Base-by-base conservation (phyloP, 1,284 basidiomycete species). In the Singerocomus inundabilis region DNA sequence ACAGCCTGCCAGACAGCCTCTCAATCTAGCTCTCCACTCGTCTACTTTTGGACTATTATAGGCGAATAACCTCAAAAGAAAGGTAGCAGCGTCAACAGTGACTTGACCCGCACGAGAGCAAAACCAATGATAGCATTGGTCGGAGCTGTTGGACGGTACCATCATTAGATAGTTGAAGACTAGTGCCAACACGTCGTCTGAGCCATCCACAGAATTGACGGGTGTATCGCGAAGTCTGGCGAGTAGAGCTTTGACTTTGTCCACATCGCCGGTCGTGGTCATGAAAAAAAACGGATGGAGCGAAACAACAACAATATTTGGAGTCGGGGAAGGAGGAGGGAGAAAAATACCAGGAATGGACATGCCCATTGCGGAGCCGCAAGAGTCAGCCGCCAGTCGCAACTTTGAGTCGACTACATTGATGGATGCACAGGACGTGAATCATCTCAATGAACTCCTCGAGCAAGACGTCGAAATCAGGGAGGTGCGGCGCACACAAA, bases 11-110 rank as follows among this genome's bases (percentile, higher is more conserved):
- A 94, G 63, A 47, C 88, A 84, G 3, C 55, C 56, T 41, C 74
- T 72, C 42, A 93, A 66, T 51, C 73, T 76, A 15, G 64, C 62
- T 63, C 82, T 81, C 88, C 89, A 94, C 37, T 71, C 64, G 3
- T 77, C 71, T 5, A 88, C 83, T 13, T 74, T 72, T 0, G 69
- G 63, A 51, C 81, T 81, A 44, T 80, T 73, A 59, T 91, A 94
- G 5, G 91, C 91, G 60, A 88, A 86, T 38, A 94, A 69, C 53
- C 90, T 80, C 44, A 93, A 73, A 42, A 91, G 76, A 70, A 91
- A 95, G 0, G 81, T 84, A 0, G 92, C 89, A 2, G 84, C 80
- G 46, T 78, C 82, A 6, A 75, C 63, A 0, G 78, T 78, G 33
- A 79, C 68, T 16, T 71, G 59, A 44, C 77, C 69, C 2, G 84